Base-by-base conservation (phyloP, 2,329 filamentous ascomycete genomes). In the Xylariomycetidae sp. region DNA sequence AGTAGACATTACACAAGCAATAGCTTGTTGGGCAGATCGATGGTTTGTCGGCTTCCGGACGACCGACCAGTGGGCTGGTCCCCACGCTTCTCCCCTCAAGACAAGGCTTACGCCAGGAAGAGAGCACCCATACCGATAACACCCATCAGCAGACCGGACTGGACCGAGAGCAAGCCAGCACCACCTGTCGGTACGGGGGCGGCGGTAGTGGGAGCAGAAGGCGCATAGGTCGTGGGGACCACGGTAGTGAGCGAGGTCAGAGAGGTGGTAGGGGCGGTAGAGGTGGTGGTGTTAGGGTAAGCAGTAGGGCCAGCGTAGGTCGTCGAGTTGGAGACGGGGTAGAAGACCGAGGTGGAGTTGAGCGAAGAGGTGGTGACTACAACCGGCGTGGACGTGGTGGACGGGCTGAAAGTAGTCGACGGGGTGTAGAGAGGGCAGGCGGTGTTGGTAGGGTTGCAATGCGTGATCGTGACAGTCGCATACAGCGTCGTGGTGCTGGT, bases 371-470 rank as follows among this genome's bases (percentile, higher is more conserved):
- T 29, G 16, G 36, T 38, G 14, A 35, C 38, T 27, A 33, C 34
- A 16, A 20, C 25, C 5, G 36, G 34, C 27, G 41, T 40, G 4
- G 36, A 15, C 10, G 40, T 27, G 17, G 14, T 6, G 14, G 27
- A 26, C 8, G 27, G 13, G 36, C 20, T 29, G 20, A 27, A 40
- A 11, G 46, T 45, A 39, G 27, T 51, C 25, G 44, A 29, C 15
- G 51, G 36, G 22, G 45, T 50, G 43, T 56, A 54, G 30, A 54
- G 41, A 16, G 53, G 52, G 46, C 53, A 57, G 10, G 35, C 48
- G 3, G 53, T 45, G 42, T 56, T 53, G 29, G 44, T 45, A 16
- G 50, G 40, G 36, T 45, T 46, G 49, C 52, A 56, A 42, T 48
- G 44, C 20, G 48, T 52, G 27, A 57, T 50, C 15, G 53, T 54